Evolutionary conservation across 352 stramenopile genomes (phyloP).

Genomic region (Pythium insidiosum): DNA sequence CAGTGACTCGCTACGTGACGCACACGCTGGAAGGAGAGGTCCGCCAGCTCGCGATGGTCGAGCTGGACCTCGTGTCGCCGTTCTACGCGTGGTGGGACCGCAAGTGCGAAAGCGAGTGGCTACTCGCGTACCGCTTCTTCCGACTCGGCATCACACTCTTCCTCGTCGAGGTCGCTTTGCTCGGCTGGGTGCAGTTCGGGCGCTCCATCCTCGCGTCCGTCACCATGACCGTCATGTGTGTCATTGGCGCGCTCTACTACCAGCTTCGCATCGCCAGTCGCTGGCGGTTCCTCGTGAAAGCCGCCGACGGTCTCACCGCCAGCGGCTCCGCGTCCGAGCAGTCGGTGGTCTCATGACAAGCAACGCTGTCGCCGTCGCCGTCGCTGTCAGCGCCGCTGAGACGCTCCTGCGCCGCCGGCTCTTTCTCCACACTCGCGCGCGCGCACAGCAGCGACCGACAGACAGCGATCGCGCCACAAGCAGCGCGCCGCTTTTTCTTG

Average conservation of each 20-base stretch:
- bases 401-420: no score
- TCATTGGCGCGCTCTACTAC: slow-evolving; percentile 45
- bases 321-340: background rate
- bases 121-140: slow-evolving; percentile 66
- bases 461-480: no score
- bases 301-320: slow-evolving; percentile 1
- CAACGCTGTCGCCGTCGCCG: background rate
- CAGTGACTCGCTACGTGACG: slow-evolving; percentile 68
- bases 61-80: slow-evolving; percentile 62
- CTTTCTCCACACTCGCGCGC: no score
- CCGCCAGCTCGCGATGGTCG: slow-evolving; percentile 27
- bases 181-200: slow-evolving; percentile 56
- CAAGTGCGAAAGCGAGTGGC: slow-evolving; percentile 69
- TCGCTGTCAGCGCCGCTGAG: no score
- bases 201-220: slow-evolving; percentile 26
- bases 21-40: slow-evolving; percentile 74
- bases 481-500: no score
- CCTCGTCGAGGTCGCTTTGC: slow-evolving; percentile 41
- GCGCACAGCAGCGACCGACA: no score
- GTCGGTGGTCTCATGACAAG: slow-evolving; percentile 1
- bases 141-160: slow-evolving; percentile 49
- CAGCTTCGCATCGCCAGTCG: slow-evolving; percentile 55
- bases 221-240: slow-evolving; percentile 44
- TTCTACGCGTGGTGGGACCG: slow-evolving; percentile 62
- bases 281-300: slow-evolving; percentile 69